A percentile compares a stretch with the other conserved stretches of the same genome.
phyloP scores from a whole-genome alignment of 768 basidiomycete genomes.

The Russula brevipes region DNA sequence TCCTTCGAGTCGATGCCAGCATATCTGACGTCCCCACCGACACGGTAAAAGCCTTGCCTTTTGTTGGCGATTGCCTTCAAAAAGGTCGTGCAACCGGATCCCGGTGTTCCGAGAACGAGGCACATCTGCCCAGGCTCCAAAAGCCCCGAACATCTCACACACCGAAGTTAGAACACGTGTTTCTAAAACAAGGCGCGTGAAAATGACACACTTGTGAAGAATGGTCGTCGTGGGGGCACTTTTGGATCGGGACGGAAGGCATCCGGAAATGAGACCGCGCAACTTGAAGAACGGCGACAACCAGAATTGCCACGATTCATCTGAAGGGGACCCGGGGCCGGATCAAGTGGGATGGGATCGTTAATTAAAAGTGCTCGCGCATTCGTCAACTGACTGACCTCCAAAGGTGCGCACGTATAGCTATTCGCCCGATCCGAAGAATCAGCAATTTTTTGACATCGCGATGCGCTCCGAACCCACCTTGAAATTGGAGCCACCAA shows the following conservation, averaged over 20 bases:
- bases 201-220: conserved; percentile 18
- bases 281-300: conserved; percentile 16
- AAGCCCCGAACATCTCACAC: conserved; percentile 55
- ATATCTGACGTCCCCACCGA: conserved; percentile 72
- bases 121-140: conserved; percentile 25
- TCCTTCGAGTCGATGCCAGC: conserved; percentile 74
- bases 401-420: conserved; percentile 58
- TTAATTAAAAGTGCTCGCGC: neutral
- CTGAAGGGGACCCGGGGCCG: neutral
- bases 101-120: conserved; percentile 36
- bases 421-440: conserved; percentile 32
- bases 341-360: no score
- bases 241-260: conserved; percentile 9
- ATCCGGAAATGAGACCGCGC: neutral
- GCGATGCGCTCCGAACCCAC: conserved; percentile 31
- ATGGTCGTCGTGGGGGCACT: conserved; percentile 13
- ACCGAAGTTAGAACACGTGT: conserved; percentile 51
- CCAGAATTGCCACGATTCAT: conserved; percentile 27
- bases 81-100: conserved; percentile 79
- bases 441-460: neutral
- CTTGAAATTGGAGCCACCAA: conserved; percentile 57
- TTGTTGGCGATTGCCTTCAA: conserved; percentile 80
- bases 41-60: conserved; percentile 55
- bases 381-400: conserved; percentile 36
- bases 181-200: no score